Evolutionary conservation across 345 rosid genomes (phyloP).

Genomic region (Euphorbia peplus): DNA sequence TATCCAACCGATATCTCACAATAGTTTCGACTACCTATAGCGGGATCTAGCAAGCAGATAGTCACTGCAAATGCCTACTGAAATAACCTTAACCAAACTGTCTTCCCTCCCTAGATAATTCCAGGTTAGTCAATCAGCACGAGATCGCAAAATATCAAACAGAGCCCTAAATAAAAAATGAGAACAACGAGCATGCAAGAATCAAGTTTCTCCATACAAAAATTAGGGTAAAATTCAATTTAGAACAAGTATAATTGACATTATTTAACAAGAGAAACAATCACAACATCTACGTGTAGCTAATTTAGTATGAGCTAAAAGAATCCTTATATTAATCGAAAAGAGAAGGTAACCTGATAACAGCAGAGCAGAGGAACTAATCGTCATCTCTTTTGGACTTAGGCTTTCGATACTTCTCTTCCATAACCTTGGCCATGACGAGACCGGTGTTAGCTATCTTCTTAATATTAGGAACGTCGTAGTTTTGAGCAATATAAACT

Average conservation of each 20-base stretch:
- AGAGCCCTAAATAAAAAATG: background rate
- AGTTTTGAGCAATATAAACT: constrained; percentile 82
- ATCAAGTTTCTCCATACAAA: background rate
- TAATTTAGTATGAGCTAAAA: background rate
- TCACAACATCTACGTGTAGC: background rate
- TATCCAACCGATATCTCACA: no score
- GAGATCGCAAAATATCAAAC: background rate
- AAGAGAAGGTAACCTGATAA: background rate
- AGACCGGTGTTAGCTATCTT: constrained; percentile 42
- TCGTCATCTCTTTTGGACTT: constrained; percentile 36
- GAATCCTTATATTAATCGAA: background rate
- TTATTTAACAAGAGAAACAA: background rate
- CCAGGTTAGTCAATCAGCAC: background rate
- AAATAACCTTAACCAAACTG: no score
- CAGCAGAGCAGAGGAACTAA: constrained; percentile 7
- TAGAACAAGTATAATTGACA: background rate
- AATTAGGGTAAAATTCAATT: background rate
- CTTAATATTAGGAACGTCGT: constrained; percentile 79
- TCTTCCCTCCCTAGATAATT: background rate
- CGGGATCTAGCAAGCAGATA: no score
- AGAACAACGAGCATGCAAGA: background rate
- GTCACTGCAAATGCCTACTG: no score
- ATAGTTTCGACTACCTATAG: no score
- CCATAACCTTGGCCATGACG: constrained; percentile 50
- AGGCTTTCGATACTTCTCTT: constrained; percentile 73